phyloP scores from a whole-genome alignment of 805 yeast genomes.

The Blastobotrys americana region DNA sequence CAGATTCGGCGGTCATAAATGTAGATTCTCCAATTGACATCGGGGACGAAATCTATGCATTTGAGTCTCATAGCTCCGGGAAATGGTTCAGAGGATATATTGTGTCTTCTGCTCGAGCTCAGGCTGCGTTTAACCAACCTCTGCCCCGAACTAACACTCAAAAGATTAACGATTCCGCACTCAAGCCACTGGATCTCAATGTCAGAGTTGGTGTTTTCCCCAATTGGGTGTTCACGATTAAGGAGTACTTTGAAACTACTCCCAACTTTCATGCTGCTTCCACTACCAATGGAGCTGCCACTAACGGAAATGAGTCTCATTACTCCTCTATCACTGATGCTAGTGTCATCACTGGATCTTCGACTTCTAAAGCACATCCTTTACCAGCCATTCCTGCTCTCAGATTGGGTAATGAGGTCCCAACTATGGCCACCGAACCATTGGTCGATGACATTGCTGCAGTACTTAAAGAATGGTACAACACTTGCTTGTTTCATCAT shows the following conservation, averaged over 20 bases:
- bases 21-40: constrained; percentile 28
- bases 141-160: constrained; percentile 28
- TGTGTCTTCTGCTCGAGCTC: constrained; percentile 46
- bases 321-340: constrained; percentile 20
- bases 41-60: constrained; percentile 72
- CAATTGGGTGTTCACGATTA: constrained; percentile 17
- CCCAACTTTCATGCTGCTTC: constrained; percentile 31
- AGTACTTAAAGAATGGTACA: constrained; percentile 29
- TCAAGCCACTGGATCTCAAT: constrained; percentile 20
- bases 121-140: constrained; percentile 21
- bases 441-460: constrained; percentile 29
- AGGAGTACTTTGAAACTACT: constrained; percentile 20
- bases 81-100: constrained; percentile 80
- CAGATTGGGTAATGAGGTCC: constrained; percentile 19
- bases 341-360: constrained; percentile 5
- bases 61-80: constrained; percentile 48
- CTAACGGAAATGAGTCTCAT: constrained; percentile 16
- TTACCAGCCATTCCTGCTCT: constrained; percentile 21
- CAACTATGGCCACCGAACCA: constrained; percentile 21
- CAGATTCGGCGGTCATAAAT: constrained; percentile 32
- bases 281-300: constrained; percentile 27
- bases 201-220: constrained; percentile 25
- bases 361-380: constrained; percentile 14
- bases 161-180: constrained; percentile 2
- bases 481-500: constrained; percentile 23